A percentile compares a stretch with the other conserved stretches of the same genome.
Conservation (phyloP, 2,329 filamentous ascomycete genomes). For the Apiospora marii region DNA sequence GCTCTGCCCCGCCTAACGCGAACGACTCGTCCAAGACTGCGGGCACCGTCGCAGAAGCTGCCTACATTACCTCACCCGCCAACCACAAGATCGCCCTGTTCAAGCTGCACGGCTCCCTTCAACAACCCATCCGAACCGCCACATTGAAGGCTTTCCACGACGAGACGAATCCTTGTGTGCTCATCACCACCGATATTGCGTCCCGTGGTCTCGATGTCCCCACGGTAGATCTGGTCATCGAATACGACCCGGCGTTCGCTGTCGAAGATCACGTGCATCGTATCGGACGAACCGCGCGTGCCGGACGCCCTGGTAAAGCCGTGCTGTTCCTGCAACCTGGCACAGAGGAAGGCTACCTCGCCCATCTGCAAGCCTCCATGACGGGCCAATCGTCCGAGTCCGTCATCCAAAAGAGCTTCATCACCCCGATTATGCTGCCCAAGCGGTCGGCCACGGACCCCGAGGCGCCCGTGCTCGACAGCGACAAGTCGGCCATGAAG, state of each 20-base stretch:
- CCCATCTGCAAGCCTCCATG: conserved; percentile 66
- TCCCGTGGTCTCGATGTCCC: conserved; percentile 95
- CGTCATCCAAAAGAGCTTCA: conserved; percentile 71
- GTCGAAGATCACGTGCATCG: conserved; percentile 94
- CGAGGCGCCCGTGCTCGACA: conserved; percentile 60
- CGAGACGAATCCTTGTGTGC: conserved; percentile 77
- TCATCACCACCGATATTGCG: conserved; percentile 94
- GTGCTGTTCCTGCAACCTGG: conserved; percentile 91
- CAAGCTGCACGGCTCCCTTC: conserved; percentile 89
- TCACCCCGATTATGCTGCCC: conserved; percentile 67
- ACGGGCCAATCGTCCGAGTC: conserved; percentile 61
- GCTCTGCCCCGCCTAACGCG: conserved; percentile 41
- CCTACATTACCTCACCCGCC: conserved; percentile 76
- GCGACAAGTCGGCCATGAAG: conserved; percentile 54
- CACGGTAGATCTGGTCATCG: conserved; percentile 92
- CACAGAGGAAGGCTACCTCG: conserved; percentile 89
- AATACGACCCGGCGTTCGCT: conserved; percentile 95
- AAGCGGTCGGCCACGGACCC: conserved; percentile 59
- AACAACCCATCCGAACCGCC: conserved; percentile 85
- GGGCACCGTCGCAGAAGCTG: conserved; percentile 72
- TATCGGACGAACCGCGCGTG: conserved; percentile 92
- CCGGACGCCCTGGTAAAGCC: conserved; percentile 86
- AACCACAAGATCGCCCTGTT: conserved; percentile 80
- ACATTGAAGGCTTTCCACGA: conserved; percentile 83
- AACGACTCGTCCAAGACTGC: conserved; percentile 48